Conservation (phyloP, 1,284 basidiomycete species). For the Moesziomyces aphidis region DNA sequence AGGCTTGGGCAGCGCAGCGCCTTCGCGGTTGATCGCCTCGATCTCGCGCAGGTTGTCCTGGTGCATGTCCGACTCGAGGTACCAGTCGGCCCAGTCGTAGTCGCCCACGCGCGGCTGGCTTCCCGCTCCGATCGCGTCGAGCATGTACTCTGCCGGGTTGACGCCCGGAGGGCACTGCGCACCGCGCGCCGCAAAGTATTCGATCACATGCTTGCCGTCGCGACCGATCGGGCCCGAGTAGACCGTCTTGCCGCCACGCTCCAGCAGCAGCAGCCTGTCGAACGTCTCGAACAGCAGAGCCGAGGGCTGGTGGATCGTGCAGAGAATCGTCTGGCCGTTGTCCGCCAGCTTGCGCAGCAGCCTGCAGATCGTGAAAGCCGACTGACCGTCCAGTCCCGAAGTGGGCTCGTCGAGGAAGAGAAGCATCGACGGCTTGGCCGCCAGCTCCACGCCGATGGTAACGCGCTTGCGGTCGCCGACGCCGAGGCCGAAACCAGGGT, state of each 20-base stretch:
- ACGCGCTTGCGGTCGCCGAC: constrained; percentile 78
- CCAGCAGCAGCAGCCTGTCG: constrained; percentile 71
- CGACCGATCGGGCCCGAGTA: constrained; percentile 74
- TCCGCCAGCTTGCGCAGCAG: constrained; percentile 84
- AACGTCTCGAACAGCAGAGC: constrained; percentile 76
- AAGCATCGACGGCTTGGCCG: constrained; percentile 80
- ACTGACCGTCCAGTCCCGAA: constrained; percentile 87
- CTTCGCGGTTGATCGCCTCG: constrained; percentile 69
- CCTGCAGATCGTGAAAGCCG: constrained; percentile 84
- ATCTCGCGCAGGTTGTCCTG: constrained; percentile 69
- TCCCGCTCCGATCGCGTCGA: constrained; percentile 69
- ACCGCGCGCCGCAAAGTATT: constrained; percentile 73
- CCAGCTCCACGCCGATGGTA: constrained; percentile 79
- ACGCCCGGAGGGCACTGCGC: constrained; percentile 71
- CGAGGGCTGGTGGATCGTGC: constrained; percentile 77
- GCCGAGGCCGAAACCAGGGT: constrained; percentile 71
- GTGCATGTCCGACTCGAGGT: constrained; percentile 67
- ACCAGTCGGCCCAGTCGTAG: constrained; percentile 68
- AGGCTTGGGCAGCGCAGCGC: constrained; percentile 66
- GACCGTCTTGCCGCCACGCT: constrained; percentile 69
- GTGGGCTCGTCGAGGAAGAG: constrained; percentile 72
- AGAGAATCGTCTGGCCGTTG: constrained; percentile 78
- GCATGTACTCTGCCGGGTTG: constrained; percentile 72
- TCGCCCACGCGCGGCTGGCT: constrained; percentile 62
- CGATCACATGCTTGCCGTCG: constrained; percentile 71